A percentile compares a stretch with the other conserved stretches of the same genome.
These are phyloP conservation scores for Porogramme epimiltina DNA, from an alignment of 1,284 basidiomycete genomes.

Conservation along the genomic window DNA sequence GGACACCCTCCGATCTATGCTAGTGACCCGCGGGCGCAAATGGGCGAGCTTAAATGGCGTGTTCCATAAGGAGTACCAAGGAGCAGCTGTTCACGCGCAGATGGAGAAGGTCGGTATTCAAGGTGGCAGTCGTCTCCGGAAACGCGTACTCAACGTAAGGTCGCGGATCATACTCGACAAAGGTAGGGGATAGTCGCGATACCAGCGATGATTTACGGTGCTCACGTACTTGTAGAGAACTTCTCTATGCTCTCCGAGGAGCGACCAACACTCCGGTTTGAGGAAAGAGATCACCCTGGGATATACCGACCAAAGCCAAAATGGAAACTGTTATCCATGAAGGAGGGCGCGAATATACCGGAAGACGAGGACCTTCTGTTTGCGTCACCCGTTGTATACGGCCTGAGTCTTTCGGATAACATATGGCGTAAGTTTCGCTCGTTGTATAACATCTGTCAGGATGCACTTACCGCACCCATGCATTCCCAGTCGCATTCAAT, in stretches of 20 bases:
- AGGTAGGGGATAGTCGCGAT: slow-evolving; percentile 30
- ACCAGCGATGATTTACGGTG: slow-evolving; percentile 25
- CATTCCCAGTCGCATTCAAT: slow-evolving; percentile 50
- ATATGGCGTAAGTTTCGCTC: slow-evolving; percentile 48
- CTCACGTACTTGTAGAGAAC: slow-evolving; percentile 26
- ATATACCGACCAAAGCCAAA: neutral
- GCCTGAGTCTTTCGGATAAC: slow-evolving; percentile 59
- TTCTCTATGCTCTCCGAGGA: slow-evolving; percentile 27
- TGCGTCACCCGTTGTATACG: slow-evolving; percentile 53
- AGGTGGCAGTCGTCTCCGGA: neutral
- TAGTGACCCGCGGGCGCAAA: slow-evolving; percentile 51
- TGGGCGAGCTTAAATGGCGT: slow-evolving; percentile 52
- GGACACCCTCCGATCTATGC: slow-evolving; percentile 34
- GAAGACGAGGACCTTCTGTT: slow-evolving; percentile 51
- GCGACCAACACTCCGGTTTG: slow-evolving; percentile 50
- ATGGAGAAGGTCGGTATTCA: slow-evolving; percentile 36
- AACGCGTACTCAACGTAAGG: neutral
- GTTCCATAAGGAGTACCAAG: slow-evolving; percentile 57
- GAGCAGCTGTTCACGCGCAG: slow-evolving; percentile 39
- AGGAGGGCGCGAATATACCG: slow-evolving; percentile 20
- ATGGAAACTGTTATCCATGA: neutral
- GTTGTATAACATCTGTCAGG: neutral
- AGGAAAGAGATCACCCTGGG: slow-evolving; percentile 45
- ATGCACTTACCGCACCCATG: neutral
- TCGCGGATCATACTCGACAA: slow-evolving; percentile 57